Base-by-base conservation (phyloP, 1,139 yeast species). In the Scheffersomyces cryptocercus region DNA sequence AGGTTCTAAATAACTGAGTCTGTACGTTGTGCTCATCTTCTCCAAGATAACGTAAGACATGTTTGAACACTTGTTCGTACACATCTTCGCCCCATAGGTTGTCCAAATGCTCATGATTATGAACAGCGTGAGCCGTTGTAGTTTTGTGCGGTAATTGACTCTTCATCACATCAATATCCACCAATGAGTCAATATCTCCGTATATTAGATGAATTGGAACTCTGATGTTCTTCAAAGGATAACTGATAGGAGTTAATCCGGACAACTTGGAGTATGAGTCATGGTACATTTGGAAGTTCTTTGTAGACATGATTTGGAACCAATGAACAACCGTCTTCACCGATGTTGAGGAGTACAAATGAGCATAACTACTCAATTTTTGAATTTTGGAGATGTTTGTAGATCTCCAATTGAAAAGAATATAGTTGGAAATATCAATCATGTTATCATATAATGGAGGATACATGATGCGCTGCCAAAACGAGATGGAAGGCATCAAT, bases 311-410 rank as follows among this genome's bases (percentile, higher is more conserved):
- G 44, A 91, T 89, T 65, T 91, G 98, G 62, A 91, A 91, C 98
- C 98, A 91, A 65, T 91, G 98, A 30, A 90, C 97, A 39, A 89
- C 93, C 20, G 88, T 82, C 64, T 91, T 91, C 37, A 90, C 97
- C 3, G 95, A 84, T 0, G 98, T 89, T 24, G 95, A 87, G 1
- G 96, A 87, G 66, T 90, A 91, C 42, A 91, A 69, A 63, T 91
- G 97, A 20, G 88, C 82, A 63, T 88, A 91, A 32, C 89, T 79
- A 28, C 88, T 79, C 42, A 84, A 65, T 58, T 90, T 90, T 63
- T 90, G 97, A 40, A 81, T 68, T 49, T 77, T 73, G 28, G 82
- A 67, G 51, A 91, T 91, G 63, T 91, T 88, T 5, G 54, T 40
- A 11, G 91, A 78, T 42, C 71, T 74, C 98, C 98, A 91, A 58